A percentile compares a stretch with the other conserved stretches of the same genome.
phyloP scores from a whole-genome alignment of 2,329 filamentous ascomycete genomes.

The Curvularia hawaiiensis region DNA sequence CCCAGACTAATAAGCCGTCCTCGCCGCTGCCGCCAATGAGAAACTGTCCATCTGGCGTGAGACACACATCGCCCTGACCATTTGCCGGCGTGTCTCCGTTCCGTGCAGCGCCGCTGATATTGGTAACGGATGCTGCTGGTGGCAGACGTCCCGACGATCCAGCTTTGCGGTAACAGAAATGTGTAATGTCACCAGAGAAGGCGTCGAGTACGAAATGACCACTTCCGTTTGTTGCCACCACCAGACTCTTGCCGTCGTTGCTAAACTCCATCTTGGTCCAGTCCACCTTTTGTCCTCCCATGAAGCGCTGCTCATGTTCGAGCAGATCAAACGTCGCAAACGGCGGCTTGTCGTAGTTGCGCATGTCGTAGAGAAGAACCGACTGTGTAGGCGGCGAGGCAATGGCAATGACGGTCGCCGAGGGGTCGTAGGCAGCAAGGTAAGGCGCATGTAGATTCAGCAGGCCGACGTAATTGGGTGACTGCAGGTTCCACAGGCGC shows the following conservation, averaged over 20 bases:
- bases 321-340: constrained; percentile 85
- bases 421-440: constrained; percentile 89
- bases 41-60: constrained; percentile 87
- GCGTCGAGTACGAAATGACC: constrained; percentile 95
- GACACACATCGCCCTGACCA: constrained; percentile 77
- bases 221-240: constrained; percentile 80
- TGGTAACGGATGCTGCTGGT: constrained; percentile 51
- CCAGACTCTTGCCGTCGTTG: constrained; percentile 88
- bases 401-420: constrained; percentile 88
- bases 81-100: constrained; percentile 43
- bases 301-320: constrained; percentile 60
- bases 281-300: constrained; percentile 58
- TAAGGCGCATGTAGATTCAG: constrained; percentile 81
- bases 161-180: constrained; percentile 64
- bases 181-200: constrained; percentile 80
- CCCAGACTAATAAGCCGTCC: constrained; percentile 84
- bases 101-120: constrained; percentile 60
- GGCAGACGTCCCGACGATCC: constrained; percentile 53
- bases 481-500: constrained; percentile 85
- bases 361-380: constrained; percentile 87
- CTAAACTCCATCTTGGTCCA: constrained; percentile 96
- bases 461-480: constrained; percentile 78
- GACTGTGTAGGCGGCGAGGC: constrained; percentile 79
- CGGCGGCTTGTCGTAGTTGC: constrained; percentile 91
- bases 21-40: constrained; percentile 78